These are phyloP conservation scores for Eimeria necatrix DNA, from an alignment of 169 alveolate species.

Conservation along the genomic window DNA sequence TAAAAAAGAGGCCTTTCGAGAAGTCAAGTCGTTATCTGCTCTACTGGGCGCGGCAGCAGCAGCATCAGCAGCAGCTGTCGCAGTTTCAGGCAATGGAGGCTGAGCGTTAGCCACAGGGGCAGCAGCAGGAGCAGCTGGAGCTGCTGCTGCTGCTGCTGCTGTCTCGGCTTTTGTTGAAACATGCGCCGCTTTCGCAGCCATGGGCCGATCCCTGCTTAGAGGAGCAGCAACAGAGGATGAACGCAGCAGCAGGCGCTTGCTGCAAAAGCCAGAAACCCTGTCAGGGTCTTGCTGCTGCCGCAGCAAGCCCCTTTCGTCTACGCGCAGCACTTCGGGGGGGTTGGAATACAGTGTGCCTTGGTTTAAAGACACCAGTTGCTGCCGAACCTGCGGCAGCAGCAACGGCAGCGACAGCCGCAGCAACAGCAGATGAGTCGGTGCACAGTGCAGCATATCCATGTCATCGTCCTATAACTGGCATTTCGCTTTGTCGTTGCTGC, in stretches of 20 bases:
- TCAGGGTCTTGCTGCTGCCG: slow-evolving; percentile 14
- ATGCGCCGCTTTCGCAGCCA: not conserved
- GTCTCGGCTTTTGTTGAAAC: not conserved
- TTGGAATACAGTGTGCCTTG: slow-evolving; percentile 59
- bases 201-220: not conserved
- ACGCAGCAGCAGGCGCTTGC: not conserved
- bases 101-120: not conserved
- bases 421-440: not conserved
- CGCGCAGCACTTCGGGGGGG: slow-evolving; percentile 60
- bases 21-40: not conserved
- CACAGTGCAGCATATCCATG: not conserved
- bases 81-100: not conserved
- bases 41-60: not conserved
- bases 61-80: not conserved
- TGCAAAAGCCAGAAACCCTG: not conserved
- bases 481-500: no score
- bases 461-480: no score
- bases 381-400: slow-evolving; percentile 37
- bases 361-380: slow-evolving; percentile 6
- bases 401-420: slow-evolving; percentile 27
- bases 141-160: slow-evolving; percentile 47
- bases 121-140: not conserved
- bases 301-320: slow-evolving; percentile 10
- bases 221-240: slow-evolving; percentile 30
- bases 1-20: not conserved